phyloP scores from a whole-genome alignment of 805 yeast species.

The Saccharomycopsis sp. region DNA sequence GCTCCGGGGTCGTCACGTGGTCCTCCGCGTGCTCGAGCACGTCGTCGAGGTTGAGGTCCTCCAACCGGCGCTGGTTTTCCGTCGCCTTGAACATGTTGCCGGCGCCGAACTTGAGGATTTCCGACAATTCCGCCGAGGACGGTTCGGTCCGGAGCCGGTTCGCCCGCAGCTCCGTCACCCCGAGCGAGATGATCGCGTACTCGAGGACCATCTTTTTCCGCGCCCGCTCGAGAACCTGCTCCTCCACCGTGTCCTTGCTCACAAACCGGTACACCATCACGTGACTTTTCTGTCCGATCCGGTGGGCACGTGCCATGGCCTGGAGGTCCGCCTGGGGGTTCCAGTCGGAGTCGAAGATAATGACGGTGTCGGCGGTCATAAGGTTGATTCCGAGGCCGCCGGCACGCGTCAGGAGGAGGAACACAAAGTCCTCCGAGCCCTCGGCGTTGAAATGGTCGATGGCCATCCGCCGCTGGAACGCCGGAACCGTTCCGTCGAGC shows the following conservation, averaged over 20 bases:
- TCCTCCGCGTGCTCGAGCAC: conserved; percentile 96
- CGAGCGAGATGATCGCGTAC: conserved; percentile 93
- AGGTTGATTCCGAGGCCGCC: conserved; percentile 98
- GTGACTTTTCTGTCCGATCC: conserved; percentile 98
- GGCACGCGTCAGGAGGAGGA: conserved; percentile 88
- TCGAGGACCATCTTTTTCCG: conserved; percentile 97
- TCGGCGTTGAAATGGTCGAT: conserved; percentile 96
- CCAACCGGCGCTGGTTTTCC: conserved; percentile 92
- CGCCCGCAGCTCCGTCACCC: conserved; percentile 72
- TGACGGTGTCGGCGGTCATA: conserved; percentile 99
- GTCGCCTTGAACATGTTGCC: conserved; percentile 96
- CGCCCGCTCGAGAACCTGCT: conserved; percentile 93
- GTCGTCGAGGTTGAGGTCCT: conserved; percentile 91
- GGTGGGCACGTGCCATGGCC: conserved; percentile 99
- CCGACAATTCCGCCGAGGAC: conserved; percentile 74
- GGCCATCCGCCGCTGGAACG: conserved; percentile 86
- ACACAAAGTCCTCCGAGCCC: conserved; percentile 85
- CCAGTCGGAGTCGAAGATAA: conserved; percentile 98
- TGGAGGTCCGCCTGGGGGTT: conserved; percentile 98
- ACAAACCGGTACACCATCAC: conserved; percentile 96
- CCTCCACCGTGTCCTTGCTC: conserved; percentile 97
- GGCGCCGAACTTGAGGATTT: conserved; percentile 95
- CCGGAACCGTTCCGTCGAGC: conserved; percentile 94
- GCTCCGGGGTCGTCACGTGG: conserved; percentile 90
- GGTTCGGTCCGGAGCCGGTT: conserved; percentile 59